Base-by-base conservation (phyloP, 257 asterid genomes). In the Solanum rostratum region DNA sequence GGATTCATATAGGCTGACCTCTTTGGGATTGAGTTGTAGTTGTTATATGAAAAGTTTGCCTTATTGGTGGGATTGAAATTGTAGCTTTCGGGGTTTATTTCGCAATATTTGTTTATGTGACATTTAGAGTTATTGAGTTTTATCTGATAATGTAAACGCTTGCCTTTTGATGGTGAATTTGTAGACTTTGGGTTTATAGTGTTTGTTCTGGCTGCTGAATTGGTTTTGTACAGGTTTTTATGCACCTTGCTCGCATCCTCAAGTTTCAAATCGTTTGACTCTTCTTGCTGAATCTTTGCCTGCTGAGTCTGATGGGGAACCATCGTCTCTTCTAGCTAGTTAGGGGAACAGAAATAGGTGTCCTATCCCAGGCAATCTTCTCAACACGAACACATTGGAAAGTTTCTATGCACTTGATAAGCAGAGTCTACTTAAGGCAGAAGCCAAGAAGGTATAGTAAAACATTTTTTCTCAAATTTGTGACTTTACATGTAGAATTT, bases 341-440 rank as follows among this genome's bases (percentile, higher is more conserved):
- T 88, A 84, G 84, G 98, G 98, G 83, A 96, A 93, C 89, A 91
- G 99, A 92, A 96, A 95, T 63, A 92, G 92, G 59, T 96, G 98
- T 86, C 97, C 97, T 83, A 89, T 96, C 39, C 98, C 98, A 53
- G 99, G 98, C 59, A 82, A 85, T 84, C 94, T 96, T 83, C 92
- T 91, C 86, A 96, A 96, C 86, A 93, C 98, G 30, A 96, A 96
- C 91, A 95, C 97, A 27, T 80, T 92, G 88, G 99, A 96, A 88
- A 95, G 91, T 66, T 96, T 95, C 86, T 88, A 89, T 79, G 93
- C 92, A 16, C 90, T 95, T 86, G 97, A 93, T 93, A 95, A 90
- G 88, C 90, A 91, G 81, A 89, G 92, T 86, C 91, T 94, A 65
- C 87, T 95, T 19, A 86, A 87, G 88, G 89, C 90, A 14, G 98